A percentile compares a stretch with the other conserved stretches of the same genome.
phyloP scores from a whole-genome alignment of 345 rosid genomes.

The Erysimum cheiranthoides region DNA sequence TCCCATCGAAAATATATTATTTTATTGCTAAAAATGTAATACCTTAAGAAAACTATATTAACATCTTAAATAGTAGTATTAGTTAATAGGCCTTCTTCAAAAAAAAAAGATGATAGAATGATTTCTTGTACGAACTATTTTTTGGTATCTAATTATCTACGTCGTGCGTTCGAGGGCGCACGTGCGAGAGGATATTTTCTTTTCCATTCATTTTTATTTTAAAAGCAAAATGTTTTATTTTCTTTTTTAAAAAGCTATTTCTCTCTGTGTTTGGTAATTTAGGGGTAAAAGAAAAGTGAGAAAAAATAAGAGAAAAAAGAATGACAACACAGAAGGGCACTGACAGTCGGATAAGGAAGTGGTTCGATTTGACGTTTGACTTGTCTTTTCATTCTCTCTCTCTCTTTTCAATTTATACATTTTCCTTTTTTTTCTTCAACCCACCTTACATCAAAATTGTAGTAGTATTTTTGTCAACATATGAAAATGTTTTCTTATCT shows the following conservation, averaged over 20 bases:
- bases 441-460: constrained; percentile 16
- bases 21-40: neutral
- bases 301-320: constrained; percentile 45
- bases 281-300: constrained; percentile 19
- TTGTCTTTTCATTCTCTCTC: constrained; percentile 76
- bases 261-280: constrained; percentile 30
- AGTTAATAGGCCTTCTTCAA: neutral
- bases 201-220: neutral
- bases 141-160: constrained; percentile 12
- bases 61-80: neutral
- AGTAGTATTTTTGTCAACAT: neutral
- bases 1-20: neutral
- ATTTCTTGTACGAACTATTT: constrained; percentile 36
- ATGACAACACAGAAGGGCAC: constrained; percentile 86
- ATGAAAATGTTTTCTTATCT: neutral
- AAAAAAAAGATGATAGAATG: constrained; percentile 15
- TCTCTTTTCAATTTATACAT: constrained; percentile 18
- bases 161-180: constrained; percentile 38
- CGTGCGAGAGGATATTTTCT: constrained; percentile 29
- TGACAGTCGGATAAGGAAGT: constrained; percentile 96
- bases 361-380: constrained; percentile 96
- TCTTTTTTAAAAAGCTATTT: neutral
- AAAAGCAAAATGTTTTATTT: neutral
- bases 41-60: neutral
- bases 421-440: neutral